Evolutionary conservation across 2,329 filamentous ascomycete species (phyloP).

Genomic region (Monosporascus sp.): DNA sequence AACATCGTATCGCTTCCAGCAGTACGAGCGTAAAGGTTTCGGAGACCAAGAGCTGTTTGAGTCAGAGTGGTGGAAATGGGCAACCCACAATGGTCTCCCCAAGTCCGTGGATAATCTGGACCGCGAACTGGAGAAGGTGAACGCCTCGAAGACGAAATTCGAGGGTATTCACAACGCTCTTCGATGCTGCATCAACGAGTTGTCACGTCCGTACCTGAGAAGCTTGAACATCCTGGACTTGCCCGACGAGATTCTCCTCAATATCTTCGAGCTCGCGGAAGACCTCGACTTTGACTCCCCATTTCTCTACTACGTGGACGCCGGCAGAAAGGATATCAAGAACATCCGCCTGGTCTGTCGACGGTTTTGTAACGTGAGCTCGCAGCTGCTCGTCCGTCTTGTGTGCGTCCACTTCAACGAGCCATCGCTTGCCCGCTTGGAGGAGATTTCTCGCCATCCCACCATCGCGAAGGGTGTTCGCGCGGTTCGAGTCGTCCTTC

Average conservation of each 20-base stretch:
- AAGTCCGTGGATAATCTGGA: no score
- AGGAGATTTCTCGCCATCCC: slow-evolving; percentile 12
- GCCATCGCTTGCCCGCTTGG: slow-evolving; percentile 8
- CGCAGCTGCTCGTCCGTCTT: slow-evolving; percentile 10
- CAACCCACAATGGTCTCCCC: no score
- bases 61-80: no score
- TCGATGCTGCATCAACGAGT: no score
- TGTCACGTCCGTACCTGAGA: no score
- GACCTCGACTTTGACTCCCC: no score
- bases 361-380: slow-evolving; percentile 11
- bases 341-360: slow-evolving; percentile 11
- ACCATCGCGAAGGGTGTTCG: slow-evolving; percentile 9
- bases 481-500: not conserved
- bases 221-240: slow-evolving; percentile 3
- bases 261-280: not conserved
- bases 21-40: no score
- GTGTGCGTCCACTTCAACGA: slow-evolving; percentile 5
- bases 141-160: no score
- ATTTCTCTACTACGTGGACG: not conserved
- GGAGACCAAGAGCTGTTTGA: no score
- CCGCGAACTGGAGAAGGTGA: no score
- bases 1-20: no score
- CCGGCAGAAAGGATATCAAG: slow-evolving; percentile 2
- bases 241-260: slow-evolving; percentile 4
- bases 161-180: no score